Conservation (phyloP, 441 rosid genomes). For the Francoa sonchifolia region DNA sequence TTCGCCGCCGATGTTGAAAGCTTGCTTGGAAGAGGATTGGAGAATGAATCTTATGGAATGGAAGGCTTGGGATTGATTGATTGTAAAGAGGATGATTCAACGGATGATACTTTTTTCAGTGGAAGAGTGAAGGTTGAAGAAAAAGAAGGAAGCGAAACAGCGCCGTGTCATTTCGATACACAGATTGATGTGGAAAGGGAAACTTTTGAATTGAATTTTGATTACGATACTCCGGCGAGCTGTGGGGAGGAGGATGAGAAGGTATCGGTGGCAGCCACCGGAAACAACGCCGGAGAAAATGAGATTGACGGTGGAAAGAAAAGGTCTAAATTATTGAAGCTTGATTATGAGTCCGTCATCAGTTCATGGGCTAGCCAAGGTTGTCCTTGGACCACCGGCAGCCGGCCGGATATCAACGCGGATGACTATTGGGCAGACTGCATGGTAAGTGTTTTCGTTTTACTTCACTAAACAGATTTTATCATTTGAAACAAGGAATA, state of each 20-base stretch:
- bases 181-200: conserved; percentile 29
- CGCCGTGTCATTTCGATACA: conserved; percentile 11
- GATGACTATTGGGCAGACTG: conserved; percentile 33
- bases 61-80: conserved; percentile 52
- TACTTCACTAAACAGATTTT: not conserved
- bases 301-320: conserved; percentile 22
- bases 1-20: conserved; percentile 82
- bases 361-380: conserved; percentile 57
- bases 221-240: conserved; percentile 35
- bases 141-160: conserved; percentile 14
- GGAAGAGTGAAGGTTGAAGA: conserved; percentile 38
- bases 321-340: conserved; percentile 32
- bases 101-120: conserved; percentile 12
- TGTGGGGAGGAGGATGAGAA: conserved; percentile 34
- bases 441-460: conserved; percentile 28
- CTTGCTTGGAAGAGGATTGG: conserved; percentile 65
- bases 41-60: conserved; percentile 50
- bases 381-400: conserved; percentile 67
- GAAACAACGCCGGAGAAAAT: not conserved
- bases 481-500: no score
- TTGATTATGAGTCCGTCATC: conserved; percentile 60
- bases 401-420: conserved; percentile 48
- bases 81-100: conserved; percentile 19
- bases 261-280: conserved; percentile 1
- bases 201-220: conserved; percentile 57